Conservation (phyloP, 192 early-diverging fungal genomes). For the Rhizophagus clarus region DNA sequence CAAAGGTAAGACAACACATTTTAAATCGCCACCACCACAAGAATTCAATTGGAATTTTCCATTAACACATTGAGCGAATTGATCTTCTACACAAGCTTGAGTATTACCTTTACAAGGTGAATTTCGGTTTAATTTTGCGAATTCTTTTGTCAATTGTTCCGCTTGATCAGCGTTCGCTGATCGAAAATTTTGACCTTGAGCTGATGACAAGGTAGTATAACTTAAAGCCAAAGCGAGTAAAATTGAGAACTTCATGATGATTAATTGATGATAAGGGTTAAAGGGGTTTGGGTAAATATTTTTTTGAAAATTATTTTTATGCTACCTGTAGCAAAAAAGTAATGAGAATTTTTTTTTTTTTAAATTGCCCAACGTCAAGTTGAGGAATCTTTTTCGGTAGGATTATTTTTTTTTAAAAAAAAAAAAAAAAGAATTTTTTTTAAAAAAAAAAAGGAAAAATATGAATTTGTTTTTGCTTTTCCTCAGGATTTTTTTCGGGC, state of each 20-base stretch:
- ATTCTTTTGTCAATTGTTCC: background rate
- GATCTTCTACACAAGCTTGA: background rate
- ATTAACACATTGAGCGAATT: slow-evolving; percentile 16
- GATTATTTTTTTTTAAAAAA: no score
- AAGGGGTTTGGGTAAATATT: no score
- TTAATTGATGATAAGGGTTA: background rate
- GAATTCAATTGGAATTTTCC: slow-evolving; percentile 1
- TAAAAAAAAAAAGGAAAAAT: no score
- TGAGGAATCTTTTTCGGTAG: no score
- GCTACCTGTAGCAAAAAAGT: no score
- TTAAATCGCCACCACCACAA: slow-evolving; percentile 10
- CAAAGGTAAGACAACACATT: slow-evolving; percentile 3
- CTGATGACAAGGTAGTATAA: background rate
- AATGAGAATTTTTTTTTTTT: no score
- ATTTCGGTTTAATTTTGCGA: background rate
- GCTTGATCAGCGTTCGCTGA: background rate
- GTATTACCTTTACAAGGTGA: background rate
- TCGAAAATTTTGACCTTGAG: background rate
- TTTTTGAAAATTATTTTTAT: no score
- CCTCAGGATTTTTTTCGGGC: no score
- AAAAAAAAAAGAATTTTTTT: no score
- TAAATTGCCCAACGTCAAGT: no score
- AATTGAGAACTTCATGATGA: background rate
- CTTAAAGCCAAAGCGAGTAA: background rate
- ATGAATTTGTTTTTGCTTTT: background rate